A percentile compares a stretch with the other conserved stretches of the same genome.
Conservation (phyloP, 2,329 filamentous ascomycete species). For the Aspergillus uvarum region DNA sequence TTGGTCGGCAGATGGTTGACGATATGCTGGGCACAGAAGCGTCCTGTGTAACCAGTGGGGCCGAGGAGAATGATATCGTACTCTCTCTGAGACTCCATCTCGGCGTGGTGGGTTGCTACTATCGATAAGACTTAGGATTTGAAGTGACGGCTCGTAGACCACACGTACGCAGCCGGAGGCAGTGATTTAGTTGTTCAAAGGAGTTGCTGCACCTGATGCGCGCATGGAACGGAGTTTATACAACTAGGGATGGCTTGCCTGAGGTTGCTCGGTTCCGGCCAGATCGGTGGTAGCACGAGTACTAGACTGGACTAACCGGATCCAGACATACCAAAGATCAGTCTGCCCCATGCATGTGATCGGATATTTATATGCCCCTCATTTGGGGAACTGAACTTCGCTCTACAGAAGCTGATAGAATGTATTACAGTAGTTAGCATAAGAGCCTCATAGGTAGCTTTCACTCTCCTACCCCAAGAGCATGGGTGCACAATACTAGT, state of each 20-base stretch:
- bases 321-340: not conserved
- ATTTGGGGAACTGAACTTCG: not conserved
- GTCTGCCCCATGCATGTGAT: not conserved
- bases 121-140: not conserved
- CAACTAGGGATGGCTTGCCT: not conserved
- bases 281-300: not conserved
- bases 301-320: not conserved
- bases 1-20: conserved; percentile 68
- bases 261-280: not conserved
- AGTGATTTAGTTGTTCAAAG: too few species aligned
- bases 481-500: not conserved
- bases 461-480: not conserved
- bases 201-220: not conserved
- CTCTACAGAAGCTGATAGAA: not conserved
- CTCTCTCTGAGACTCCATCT: conserved; percentile 48
- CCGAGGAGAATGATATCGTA: conserved; percentile 68
- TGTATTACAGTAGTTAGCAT: too few species aligned
- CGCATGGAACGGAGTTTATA: not conserved
- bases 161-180: not conserved
- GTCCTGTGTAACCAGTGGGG: conserved; percentile 80
- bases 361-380: too few species aligned
- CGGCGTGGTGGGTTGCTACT: not conserved
- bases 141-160: not conserved
- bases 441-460: not conserved
- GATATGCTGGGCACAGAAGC: conserved; percentile 73